phyloP scores from a whole-genome alignment of 176 grass and related monocot genomes.

The Guadua angustifolia region DNA sequence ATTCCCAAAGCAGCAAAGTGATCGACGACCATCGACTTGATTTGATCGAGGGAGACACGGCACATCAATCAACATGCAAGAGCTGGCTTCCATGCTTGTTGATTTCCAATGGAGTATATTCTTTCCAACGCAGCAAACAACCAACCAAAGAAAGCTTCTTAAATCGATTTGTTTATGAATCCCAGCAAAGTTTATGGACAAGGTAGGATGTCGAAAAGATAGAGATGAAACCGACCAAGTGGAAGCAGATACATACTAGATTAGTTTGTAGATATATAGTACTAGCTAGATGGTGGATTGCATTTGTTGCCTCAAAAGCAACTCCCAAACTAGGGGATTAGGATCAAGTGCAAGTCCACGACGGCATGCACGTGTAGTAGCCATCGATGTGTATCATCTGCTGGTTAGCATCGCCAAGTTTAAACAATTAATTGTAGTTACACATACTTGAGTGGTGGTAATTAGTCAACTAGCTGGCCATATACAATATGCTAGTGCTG shows the following conservation, averaged over 20 bases:
- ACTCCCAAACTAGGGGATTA: neutral
- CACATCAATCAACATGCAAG: neutral
- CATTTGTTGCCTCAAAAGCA: neutral
- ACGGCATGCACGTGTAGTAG: neutral
- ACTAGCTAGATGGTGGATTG: neutral
- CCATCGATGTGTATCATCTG: neutral
- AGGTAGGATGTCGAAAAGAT: neutral
- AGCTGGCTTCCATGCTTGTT: neutral
- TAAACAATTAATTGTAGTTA: neutral
- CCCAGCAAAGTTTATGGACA: neutral
- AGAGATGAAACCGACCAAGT: neutral
- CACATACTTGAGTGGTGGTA: neutral
- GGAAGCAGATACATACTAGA: neutral
- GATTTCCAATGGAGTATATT: too few species aligned
- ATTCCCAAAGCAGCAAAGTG: conserved; percentile 12
- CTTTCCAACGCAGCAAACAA: neutral
- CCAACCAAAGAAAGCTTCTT: neutral
- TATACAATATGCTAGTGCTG: neutral
- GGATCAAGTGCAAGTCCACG: neutral
- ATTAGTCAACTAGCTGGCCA: neutral
- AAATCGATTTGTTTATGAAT: neutral
- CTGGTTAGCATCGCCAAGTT: neutral
- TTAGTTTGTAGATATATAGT: neutral
- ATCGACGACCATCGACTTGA: neutral
- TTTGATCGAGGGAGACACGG: neutral